Conservation (phyloP, 257 asterid species). For the Linaria vulgaris region DNA sequence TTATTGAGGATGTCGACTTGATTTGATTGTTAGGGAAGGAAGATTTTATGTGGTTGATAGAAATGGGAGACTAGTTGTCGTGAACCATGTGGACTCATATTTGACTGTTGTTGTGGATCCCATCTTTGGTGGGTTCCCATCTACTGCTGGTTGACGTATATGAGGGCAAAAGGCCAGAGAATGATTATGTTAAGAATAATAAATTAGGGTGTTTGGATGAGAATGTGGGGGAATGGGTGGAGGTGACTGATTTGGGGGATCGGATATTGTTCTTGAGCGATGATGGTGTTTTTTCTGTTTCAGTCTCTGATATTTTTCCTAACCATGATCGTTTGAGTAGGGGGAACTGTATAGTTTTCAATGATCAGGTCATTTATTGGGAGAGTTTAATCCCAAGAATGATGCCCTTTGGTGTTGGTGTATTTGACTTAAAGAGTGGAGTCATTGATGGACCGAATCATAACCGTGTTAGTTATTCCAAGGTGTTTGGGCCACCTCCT, state of each 20-base stretch:
- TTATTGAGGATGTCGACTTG: slow-evolving; percentile 64
- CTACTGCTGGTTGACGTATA: no score
- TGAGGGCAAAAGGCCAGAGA: no score
- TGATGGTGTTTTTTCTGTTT: slow-evolving; percentile 58
- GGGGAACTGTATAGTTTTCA: no score
- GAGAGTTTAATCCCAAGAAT: no score
- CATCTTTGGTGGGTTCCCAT: slow-evolving; percentile 59
- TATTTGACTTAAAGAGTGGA: no score
- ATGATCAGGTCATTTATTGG: no score
- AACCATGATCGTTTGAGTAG: slow-evolving; percentile 10
- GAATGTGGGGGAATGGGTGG: slow-evolving; percentile 56
- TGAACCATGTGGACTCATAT: slow-evolving; percentile 37
- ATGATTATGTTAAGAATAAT: no score
- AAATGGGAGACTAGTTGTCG: no score
- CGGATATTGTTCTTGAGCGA: slow-evolving; percentile 76
- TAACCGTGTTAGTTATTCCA: no score
- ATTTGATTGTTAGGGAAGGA: slow-evolving; percentile 57
- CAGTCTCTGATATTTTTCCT: slow-evolving; percentile 41
- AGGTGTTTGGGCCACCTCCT: not conserved
- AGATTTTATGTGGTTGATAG: slow-evolving; percentile 62
- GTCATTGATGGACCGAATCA: no score
- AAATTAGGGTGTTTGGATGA: slow-evolving; percentile 71
- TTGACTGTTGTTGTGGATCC: slow-evolving; percentile 60
- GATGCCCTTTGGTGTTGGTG: no score
- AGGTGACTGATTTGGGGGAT: slow-evolving; percentile 63